Conservation (phyloP, 1,139 yeast genomes). For the Citeromyces siamensis region DNA sequence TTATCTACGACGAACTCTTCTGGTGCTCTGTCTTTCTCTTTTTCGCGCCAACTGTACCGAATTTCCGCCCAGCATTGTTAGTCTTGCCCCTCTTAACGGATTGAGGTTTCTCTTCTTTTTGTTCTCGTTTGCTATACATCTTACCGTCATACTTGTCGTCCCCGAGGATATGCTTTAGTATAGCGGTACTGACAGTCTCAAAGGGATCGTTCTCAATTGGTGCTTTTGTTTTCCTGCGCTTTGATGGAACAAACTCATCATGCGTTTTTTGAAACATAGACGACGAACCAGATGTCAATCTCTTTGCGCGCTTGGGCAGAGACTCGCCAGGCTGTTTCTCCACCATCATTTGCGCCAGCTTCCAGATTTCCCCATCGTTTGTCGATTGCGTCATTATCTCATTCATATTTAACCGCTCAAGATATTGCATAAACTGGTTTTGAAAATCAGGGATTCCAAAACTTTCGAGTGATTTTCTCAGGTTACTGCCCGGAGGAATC, state of each 20-base stretch:
- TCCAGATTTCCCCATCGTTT: constrained; percentile 4
- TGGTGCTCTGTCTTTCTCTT: constrained; percentile 2
- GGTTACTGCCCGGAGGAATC: constrained; percentile 9
- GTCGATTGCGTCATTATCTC: constrained; percentile 3
- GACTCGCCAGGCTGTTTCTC: neutral
- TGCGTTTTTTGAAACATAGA: constrained; percentile 1
- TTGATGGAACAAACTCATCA: constrained; percentile 1
- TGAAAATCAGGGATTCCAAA: constrained; percentile 4
- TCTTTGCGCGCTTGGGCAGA: neutral
- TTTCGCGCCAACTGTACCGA: constrained; percentile 1
- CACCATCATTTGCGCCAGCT: neutral
- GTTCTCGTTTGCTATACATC: constrained; percentile 2
- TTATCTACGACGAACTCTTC: neutral
- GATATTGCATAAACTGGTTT: neutral
- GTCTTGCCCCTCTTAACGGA: constrained; percentile 1
- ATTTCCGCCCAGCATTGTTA: constrained; percentile 2
- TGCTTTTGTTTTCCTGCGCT: neutral
- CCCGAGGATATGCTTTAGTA: neutral
- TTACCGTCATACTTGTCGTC: neutral
- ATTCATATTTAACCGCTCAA: neutral
- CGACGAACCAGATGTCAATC: neutral
- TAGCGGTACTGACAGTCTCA: constrained; percentile 1
- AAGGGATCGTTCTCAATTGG: neutral
- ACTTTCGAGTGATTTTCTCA: constrained; percentile 9
- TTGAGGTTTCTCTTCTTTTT: constrained; percentile 2